Evolutionary conservation across 2,329 filamentous ascomycete genomes (phyloP).

Genomic region (Penicillium nordicum): DNA sequence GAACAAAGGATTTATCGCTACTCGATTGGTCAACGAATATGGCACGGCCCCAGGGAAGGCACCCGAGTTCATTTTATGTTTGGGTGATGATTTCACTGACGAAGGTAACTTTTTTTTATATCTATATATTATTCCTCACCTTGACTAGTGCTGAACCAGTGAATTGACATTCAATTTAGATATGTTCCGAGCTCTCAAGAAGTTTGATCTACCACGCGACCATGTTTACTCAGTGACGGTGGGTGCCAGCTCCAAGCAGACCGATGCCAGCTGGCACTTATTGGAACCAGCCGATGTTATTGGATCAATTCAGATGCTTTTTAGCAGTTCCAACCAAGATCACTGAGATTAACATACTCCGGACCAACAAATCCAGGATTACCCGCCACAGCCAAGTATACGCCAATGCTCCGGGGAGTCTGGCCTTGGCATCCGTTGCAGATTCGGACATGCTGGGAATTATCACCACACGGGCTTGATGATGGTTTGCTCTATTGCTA

Average conservation of each 20-base stretch:
- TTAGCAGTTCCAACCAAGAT: slow-evolving; percentile 41
- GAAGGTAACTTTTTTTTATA: slow-evolving; percentile 59
- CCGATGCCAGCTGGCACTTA: slow-evolving; percentile 83
- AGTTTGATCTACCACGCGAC: slow-evolving; percentile 55
- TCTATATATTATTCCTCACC: too few species aligned
- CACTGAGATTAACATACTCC: slow-evolving; percentile 14
- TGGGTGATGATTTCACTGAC: slow-evolving; percentile 95
- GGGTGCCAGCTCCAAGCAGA: slow-evolving; percentile 87
- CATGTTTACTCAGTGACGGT: slow-evolving; percentile 89
- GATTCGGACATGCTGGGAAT: background rate
- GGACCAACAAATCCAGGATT: background rate
- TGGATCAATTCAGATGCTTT: slow-evolving; percentile 57
- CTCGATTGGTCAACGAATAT: slow-evolving; percentile 74
- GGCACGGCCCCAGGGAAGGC: slow-evolving; percentile 52
- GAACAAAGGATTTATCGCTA: slow-evolving; percentile 96
- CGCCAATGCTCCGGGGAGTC: background rate
- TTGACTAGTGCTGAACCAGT: background rate
- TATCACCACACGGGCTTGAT: background rate
- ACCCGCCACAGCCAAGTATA: background rate
- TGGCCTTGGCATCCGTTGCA: background rate
- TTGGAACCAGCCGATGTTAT: slow-evolving; percentile 87
- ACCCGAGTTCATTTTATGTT: slow-evolving; percentile 82
- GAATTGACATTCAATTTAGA: slow-evolving; percentile 42
- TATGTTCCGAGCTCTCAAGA: slow-evolving; percentile 76
- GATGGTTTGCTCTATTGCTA: background rate